These are phyloP conservation scores for Trametes polyzona DNA, from an alignment of 1,284 basidiomycete species.

Conservation along the genomic window DNA sequence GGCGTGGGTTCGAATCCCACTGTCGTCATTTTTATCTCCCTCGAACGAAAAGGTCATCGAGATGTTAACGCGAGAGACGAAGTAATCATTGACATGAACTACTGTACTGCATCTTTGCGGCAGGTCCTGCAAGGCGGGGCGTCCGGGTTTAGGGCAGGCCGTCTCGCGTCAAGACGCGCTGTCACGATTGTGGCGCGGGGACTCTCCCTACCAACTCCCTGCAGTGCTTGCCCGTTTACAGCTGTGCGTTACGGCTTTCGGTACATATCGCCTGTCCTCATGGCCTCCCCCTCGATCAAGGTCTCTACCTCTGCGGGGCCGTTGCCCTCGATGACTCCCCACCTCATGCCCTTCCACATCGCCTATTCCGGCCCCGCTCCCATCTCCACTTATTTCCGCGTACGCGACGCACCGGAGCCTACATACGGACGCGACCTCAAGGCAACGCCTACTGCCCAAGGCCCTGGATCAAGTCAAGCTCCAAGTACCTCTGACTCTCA, in stretches of 20 bases:
- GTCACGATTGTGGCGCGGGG: background rate
- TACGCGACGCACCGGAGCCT: conserved; percentile 46
- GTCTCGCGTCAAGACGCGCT: conserved; percentile 9
- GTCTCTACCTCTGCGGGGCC: conserved; percentile 13
- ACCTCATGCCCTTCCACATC: conserved; percentile 83
- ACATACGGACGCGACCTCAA: conserved; percentile 35
- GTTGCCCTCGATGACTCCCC: conserved; percentile 48
- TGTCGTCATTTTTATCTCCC: conserved; percentile 21
- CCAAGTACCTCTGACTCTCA: background rate
- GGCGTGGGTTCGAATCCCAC: conserved; percentile 50
- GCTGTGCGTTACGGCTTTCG: background rate
- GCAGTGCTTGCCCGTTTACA: no score
- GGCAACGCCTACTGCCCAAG: background rate
- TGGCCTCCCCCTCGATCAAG: background rate
- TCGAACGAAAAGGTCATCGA: background rate
- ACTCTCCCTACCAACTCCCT: background rate
- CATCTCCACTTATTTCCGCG: conserved; percentile 71
- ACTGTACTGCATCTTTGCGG: no score
- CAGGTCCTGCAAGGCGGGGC: no score
- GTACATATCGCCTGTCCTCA: background rate
- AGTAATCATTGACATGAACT: no score
- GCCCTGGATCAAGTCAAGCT: background rate
- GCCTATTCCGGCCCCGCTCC: conserved; percentile 70
- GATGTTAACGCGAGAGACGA: no score
- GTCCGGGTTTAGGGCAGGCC: conserved; percentile 13